These are phyloP conservation scores for Boletus sp. DNA, from an alignment of 1,284 basidiomycete genomes.

Conservation along the genomic window DNA sequence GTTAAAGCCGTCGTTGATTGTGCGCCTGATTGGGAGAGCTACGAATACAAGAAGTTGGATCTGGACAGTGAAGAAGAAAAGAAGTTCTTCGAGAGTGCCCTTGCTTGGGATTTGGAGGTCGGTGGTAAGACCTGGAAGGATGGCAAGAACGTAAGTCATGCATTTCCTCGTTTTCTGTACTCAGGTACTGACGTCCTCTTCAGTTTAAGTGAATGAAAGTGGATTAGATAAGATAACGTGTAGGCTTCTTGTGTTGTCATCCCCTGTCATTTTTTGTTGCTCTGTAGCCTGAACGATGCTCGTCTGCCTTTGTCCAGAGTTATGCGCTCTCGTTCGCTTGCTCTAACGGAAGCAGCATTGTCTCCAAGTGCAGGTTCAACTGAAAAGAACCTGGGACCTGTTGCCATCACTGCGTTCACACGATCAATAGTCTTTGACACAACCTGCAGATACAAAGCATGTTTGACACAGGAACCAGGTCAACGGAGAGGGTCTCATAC, in stretches of 20 bases:
- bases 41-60: conserved; percentile 74
- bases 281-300: neutral
- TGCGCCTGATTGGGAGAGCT: conserved; percentile 93
- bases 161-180: neutral
- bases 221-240: conserved; percentile 22
- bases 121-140: conserved; percentile 85
- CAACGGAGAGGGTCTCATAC: no score
- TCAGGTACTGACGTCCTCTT: conserved; percentile 1
- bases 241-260: conserved; percentile 19
- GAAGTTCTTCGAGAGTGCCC: conserved; percentile 83
- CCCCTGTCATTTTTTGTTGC: neutral
- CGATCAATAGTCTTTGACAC: no score
- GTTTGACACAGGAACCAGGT: no score
- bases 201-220: conserved; percentile 25
- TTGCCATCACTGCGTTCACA: no score
- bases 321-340: no score
- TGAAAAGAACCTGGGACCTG: neutral
- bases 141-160: conserved; percentile 72
- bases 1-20: conserved; percentile 68
- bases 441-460: no score
- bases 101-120: conserved; percentile 87
- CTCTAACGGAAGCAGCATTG: no score
- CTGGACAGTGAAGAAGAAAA: conserved; percentile 69
- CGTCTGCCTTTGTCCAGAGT: conserved; percentile 24
- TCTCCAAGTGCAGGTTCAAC: no score